These are phyloP conservation scores for Candida mesenterica DNA, from an alignment of 1,139 yeast species.

Conservation along the genomic window DNA sequence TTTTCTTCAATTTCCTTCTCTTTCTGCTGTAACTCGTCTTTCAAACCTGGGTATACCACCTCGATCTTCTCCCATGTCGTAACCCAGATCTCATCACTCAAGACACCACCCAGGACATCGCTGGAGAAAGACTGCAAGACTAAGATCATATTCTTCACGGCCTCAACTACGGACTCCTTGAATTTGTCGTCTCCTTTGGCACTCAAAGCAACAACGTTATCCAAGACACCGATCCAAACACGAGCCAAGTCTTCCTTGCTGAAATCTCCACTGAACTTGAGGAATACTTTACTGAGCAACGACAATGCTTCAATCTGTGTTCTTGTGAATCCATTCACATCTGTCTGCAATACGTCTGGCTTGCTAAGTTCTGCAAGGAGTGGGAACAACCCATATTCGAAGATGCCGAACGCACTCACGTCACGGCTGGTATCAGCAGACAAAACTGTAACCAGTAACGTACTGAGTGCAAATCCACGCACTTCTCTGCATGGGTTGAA, in stretches of 20 bases:
- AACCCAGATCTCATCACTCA: slow-evolving; percentile 29
- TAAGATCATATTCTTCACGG: slow-evolving; percentile 57
- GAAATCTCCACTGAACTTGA: slow-evolving; percentile 44
- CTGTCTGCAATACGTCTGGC: slow-evolving; percentile 66
- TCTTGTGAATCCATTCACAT: slow-evolving; percentile 57
- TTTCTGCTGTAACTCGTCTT: slow-evolving; percentile 15
- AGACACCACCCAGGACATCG: slow-evolving; percentile 17
- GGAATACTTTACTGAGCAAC: slow-evolving; percentile 67
- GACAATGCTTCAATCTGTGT: slow-evolving; percentile 69
- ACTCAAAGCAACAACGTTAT: slow-evolving; percentile 29
- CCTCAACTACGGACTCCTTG: slow-evolving; percentile 60
- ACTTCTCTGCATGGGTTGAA: slow-evolving; percentile 83
- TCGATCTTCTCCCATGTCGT: slow-evolving; percentile 46
- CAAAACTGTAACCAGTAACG: slow-evolving; percentile 50
- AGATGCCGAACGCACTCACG: slow-evolving; percentile 52
- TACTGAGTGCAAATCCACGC: slow-evolving; percentile 59
- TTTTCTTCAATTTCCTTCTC: background rate
- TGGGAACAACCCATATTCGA: slow-evolving; percentile 76
- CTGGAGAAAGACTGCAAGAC: slow-evolving; percentile 27
- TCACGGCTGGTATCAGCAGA: slow-evolving; percentile 29
- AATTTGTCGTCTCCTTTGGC: slow-evolving; percentile 29
- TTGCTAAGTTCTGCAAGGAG: slow-evolving; percentile 64
- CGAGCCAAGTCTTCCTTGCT: slow-evolving; percentile 22
- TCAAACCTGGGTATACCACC: slow-evolving; percentile 44
- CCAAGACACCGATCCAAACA: slow-evolving; percentile 39